Evolutionary conservation across 192 early-diverging fungal genomes (phyloP).

Genomic region (Haplosporangium gracile): DNA sequence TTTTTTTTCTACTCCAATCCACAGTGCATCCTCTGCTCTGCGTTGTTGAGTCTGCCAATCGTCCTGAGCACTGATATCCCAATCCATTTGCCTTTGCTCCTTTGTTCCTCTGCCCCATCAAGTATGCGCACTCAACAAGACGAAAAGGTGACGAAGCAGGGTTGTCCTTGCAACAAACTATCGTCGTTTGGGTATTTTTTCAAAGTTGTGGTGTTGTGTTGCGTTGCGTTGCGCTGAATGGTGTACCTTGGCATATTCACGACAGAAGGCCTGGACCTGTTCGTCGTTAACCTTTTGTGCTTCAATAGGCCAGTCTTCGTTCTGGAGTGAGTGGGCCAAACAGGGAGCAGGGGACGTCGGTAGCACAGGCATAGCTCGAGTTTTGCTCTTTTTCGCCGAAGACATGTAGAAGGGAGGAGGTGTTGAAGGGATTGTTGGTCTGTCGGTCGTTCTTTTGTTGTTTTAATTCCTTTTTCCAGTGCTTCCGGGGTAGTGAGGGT

Average conservation of each 20-base stretch:
- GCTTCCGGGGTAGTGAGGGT: background rate
- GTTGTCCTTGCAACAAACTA: background rate
- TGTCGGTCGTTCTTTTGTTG: background rate
- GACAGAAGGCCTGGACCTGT: constrained; percentile 47
- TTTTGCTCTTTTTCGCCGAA: constrained; percentile 51
- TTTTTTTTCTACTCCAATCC: background rate
- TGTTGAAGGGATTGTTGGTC: background rate
- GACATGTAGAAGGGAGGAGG: constrained; percentile 21
- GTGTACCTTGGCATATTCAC: constrained; percentile 53
- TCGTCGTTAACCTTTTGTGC: constrained; percentile 54
- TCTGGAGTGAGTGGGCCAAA: constrained; percentile 39
- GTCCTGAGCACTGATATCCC: background rate
- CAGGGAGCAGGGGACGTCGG: constrained; percentile 33
- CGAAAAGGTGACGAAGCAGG: background rate
- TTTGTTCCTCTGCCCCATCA: background rate
- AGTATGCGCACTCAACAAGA: background rate
- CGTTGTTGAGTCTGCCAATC: background rate
- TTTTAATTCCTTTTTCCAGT: background rate
- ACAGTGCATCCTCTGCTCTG: background rate
- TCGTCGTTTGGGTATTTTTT: background rate
- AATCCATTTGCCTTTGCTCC: background rate
- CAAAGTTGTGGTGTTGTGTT: background rate
- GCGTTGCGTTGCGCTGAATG: background rate
- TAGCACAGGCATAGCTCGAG: constrained; percentile 41
- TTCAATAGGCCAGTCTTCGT: constrained; percentile 48